Evolutionary conservation across 1,139 yeast species (phyloP).

Genomic region (Candida anutae): DNA sequence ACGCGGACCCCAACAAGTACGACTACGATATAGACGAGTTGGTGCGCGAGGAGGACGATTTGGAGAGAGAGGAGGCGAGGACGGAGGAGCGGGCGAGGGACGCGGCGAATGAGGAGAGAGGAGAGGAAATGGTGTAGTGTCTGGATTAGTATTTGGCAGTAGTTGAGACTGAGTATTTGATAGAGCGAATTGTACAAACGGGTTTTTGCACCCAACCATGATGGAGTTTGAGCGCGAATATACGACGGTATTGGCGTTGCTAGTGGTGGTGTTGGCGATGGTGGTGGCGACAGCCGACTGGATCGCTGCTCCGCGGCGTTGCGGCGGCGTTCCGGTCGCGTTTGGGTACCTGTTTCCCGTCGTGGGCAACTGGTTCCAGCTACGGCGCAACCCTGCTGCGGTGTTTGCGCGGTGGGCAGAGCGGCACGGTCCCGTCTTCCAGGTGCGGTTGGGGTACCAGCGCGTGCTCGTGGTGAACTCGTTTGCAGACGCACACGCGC

Average conservation of each 20-base stretch:
- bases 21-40: constrained; percentile 53
- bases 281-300: too few relatives aligned
- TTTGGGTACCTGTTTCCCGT: constrained; percentile 49
- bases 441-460: constrained; percentile 51
- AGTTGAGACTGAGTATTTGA: background rate
- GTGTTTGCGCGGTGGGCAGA: constrained; percentile 42
- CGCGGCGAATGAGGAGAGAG: constrained; percentile 9
- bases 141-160: background rate
- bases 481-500: constrained; percentile 39
- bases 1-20: constrained; percentile 25
- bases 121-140: constrained; percentile 21
- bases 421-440: constrained; percentile 41
- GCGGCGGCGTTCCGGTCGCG: constrained; percentile 33
- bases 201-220: constrained; percentile 5
- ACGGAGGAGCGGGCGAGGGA: constrained; percentile 24
- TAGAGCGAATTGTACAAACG: background rate
- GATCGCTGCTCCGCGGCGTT: too few relatives aligned
- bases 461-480: constrained; percentile 61
- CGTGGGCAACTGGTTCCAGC: constrained; percentile 45
- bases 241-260: too few relatives aligned
- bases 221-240: too few relatives aligned
- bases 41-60: constrained; percentile 15
- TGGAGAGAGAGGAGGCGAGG: constrained; percentile 8
- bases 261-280: too few relatives aligned
- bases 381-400: constrained; percentile 44